A percentile compares a stretch with the other conserved stretches of the same genome.
Conservation (phyloP, 352 stramenopile genomes). For the Plasmopara muralis region DNA sequence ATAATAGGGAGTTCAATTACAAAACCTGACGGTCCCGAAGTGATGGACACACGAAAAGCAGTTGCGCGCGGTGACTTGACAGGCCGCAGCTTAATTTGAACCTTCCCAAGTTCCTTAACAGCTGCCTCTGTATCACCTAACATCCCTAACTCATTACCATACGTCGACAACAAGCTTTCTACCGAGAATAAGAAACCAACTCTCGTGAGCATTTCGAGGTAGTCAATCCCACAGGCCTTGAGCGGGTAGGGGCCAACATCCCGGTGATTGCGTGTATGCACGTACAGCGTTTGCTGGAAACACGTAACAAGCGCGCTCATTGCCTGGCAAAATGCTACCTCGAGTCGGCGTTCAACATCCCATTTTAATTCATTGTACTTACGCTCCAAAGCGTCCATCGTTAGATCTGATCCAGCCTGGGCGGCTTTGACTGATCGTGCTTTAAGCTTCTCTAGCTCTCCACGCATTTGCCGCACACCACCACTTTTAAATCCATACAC, state of each 20-base stretch:
- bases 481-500: constrained; percentile 79
- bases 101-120: constrained; percentile 59
- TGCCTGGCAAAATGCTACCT: constrained; percentile 77
- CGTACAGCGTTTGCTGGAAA: constrained; percentile 80
- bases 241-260: constrained; percentile 30
- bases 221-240: constrained; percentile 41
- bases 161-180: constrained; percentile 79
- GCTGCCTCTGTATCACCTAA: constrained; percentile 78
- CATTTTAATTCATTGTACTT: constrained; percentile 80
- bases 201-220: constrained; percentile 60
- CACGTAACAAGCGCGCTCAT: constrained; percentile 80
- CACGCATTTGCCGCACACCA: constrained; percentile 70
- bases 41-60: constrained; percentile 68
- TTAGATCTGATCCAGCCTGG: constrained; percentile 59
- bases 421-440: constrained; percentile 43
- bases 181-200: constrained; percentile 80
- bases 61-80: constrained; percentile 56
- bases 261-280: constrained; percentile 55
- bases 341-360: constrained; percentile 75
- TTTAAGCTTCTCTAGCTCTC: constrained; percentile 50
- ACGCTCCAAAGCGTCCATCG: constrained; percentile 60
- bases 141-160: constrained; percentile 81
- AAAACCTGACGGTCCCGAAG: constrained; percentile 46
- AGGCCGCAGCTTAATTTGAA: constrained; percentile 63
- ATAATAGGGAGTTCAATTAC: constrained; percentile 75